Evolutionary conservation across 1,284 basidiomycete species (phyloP), one percentile per base, ranked within the genome.

Genomic region (Rhodotorula mucilaginosa): DNA sequence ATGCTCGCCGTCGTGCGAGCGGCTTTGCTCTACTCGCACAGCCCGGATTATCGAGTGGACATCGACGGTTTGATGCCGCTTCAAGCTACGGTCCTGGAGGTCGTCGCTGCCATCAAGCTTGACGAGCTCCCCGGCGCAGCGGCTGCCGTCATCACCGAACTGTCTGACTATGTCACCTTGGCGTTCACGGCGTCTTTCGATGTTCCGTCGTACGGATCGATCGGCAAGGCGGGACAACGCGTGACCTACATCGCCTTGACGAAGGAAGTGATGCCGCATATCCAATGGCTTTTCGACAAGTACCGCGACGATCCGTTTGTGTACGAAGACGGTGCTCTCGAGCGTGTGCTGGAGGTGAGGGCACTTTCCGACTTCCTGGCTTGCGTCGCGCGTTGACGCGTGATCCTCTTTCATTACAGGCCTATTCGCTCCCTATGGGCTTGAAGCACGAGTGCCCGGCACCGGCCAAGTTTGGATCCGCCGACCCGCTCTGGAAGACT

Each of bases 381-480:
- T 8, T 26, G 16, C 47, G 12, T 48, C 12, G 23, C 16, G 3
- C 3, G 18, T 8, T 46, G 49, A 10, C n/a, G 29, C 6, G 56
- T 54, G 23, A 46, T 34, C 34, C 18, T 16, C 10, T 16, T 21
- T n/a, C 7, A 47, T 8, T 15, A 2, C 65, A 93, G 91, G 89
- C 93, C 0, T 93, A 91, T 77, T 87, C 90, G 2, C 89, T 96
- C 48, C 93, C 95, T 0, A 88, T 97, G 80, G 93, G 93, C 80
- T 83, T 98, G 73, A 96, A 95, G 81, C 97, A 97, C 77, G 92
- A 94, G 59, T 97, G 95, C 79, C 94, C 95, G 0, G 83, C 89
- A 0, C 86, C 94, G 1, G 93, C 89, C 58, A 93, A 90, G 79
- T 91, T 88, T 78, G 91, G 91, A 2, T 88, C 90, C 65, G 73